These are phyloP conservation scores for Elsinoe batatas DNA, from an alignment of 2,329 filamentous ascomycete species.

Conservation along the genomic window DNA sequence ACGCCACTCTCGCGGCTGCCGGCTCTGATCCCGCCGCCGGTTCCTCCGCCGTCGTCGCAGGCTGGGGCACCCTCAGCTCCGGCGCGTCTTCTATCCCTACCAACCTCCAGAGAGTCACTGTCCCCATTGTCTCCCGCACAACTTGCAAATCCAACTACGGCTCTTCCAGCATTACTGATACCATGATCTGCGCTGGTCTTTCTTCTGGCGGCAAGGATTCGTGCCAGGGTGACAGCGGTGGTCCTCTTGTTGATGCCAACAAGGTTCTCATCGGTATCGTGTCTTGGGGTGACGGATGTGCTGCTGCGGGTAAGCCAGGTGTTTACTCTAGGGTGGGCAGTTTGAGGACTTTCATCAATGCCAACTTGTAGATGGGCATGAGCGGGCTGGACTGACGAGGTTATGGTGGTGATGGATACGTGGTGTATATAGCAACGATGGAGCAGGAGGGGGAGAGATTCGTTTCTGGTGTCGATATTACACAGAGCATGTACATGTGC, in stretches of 20 bases:
- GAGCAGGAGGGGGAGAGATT: not conserved
- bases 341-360: not conserved
- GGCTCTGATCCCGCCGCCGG: not conserved
- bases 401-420: not conserved
- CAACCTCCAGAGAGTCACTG: not conserved
- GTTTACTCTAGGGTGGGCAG: conserved; percentile 4
- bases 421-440: not conserved
- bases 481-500: too few relatives aligned
- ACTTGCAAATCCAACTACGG: conserved; percentile 1
- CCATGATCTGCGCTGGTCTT: conserved; percentile 6
- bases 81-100: not conserved
- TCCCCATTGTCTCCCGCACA: conserved; percentile 2
- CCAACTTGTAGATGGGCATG: not conserved
- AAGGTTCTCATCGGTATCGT: not conserved
- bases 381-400: not conserved
- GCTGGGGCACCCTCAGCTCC: not conserved
- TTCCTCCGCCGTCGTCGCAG: not conserved
- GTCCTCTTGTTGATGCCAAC: not conserved
- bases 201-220: conserved; percentile 1
- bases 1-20: not conserved
- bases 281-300: conserved; percentile 3
- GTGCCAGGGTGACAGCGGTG: conserved; percentile 6
- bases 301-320: conserved; percentile 2
- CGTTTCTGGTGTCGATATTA: not conserved
- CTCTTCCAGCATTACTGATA: not conserved